phyloP scores from a whole-genome alignment of 2,329 filamentous ascomycete species.

The Sporothrix humicola region DNA sequence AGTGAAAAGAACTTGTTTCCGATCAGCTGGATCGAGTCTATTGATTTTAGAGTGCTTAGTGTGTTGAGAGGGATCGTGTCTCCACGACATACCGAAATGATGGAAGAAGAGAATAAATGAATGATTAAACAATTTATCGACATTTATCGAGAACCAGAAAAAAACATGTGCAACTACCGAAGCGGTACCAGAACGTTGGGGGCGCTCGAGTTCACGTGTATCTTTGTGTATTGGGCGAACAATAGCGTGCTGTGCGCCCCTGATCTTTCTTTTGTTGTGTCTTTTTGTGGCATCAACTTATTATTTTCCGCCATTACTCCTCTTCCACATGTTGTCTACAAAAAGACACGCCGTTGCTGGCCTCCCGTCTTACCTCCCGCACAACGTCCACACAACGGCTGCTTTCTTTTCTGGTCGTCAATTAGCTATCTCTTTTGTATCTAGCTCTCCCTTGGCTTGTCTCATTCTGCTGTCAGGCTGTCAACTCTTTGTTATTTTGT shows the following conservation, averaged over 20 bases:
- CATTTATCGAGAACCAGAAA: background rate
- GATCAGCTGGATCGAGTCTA: background rate
- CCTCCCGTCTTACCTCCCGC: background rate
- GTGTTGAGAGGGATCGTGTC: background rate
- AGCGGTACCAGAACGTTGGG: background rate
- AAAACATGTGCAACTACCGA: constrained; percentile 3
- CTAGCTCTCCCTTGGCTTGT: background rate
- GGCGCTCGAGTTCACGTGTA: background rate
- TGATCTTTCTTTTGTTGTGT: background rate
- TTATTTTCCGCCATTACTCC: background rate
- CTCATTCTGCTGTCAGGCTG: constrained; percentile 1
- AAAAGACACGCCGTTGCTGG: background rate
- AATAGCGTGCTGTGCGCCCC: background rate
- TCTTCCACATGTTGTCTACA: constrained; percentile 12
- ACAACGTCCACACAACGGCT: background rate
- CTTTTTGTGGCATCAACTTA: background rate
- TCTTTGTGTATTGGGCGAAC: background rate
- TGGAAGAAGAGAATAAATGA: background rate
- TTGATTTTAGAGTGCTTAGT: background rate
- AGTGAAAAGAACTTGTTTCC: background rate
- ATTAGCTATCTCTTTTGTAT: background rate
- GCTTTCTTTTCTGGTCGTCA: background rate
- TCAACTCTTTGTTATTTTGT: background rate
- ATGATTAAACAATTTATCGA: background rate
- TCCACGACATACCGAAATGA: constrained; percentile 1